Evolutionary conservation across 768 basidiomycete genomes (phyloP), one percentile per base, ranked within the genome.

Genomic region (Lactarius pseudohatsudake): DNA sequence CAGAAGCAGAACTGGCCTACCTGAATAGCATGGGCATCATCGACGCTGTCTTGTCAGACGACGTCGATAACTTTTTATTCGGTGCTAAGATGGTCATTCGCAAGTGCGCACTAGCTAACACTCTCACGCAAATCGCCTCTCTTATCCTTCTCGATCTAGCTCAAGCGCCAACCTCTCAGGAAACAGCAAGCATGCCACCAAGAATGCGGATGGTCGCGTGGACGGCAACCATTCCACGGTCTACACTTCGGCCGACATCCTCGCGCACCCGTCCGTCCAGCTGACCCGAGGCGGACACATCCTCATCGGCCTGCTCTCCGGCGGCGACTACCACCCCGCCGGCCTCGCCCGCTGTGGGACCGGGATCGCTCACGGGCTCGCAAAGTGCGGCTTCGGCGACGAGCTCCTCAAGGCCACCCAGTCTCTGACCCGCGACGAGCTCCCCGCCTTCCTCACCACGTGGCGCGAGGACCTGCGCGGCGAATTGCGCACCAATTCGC

Each of bases 51-150:
- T 81, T 96, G 54, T 92, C 95, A 0, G 96, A 98, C 75, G 96
- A 97, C 72, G 94, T 95, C 1, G 95, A 98, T 73, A 95, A 87
- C 62, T 89, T 96, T 73, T 77, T 97, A 3, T 98, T 98, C 68
- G 94, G 95, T 26, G 94, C 93, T 1, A 83, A 78, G 6, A 86
- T 85, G 55, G 86, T 98, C 34, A 85, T 96, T 70, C 85, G 95
- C 73, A 97, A 96, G 92, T 92, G 67, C 59, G 81, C 67, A 16
- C 15, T 30, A 61, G 6, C 54, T 53, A 18, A 36, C n/a, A 26
- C 40, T 6, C n/a, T 15, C 11, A n/a, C 47, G 3, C 26, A 34
- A 34, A 41, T 34, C 22, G 18, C 7, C 16, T 13, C 32, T 28
- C 62, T 32, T 16, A 50, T 53, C 34, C 55, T 67, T 53, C 60